Conservation (phyloP, 495 filamentous ascomycete species). For the Aspergillus haitiensis region DNA sequence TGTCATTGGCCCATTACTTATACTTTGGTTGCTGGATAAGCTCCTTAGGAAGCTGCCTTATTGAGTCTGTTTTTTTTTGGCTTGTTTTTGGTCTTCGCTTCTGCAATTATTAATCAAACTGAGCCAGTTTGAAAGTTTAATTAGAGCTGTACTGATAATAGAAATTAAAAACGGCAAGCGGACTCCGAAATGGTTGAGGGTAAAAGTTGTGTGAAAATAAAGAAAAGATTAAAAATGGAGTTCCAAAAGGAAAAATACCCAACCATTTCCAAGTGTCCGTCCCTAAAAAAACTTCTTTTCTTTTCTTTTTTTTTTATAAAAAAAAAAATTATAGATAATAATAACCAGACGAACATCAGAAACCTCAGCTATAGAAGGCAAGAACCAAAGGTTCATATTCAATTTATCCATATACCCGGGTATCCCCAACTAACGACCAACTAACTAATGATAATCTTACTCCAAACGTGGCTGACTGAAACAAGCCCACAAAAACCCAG, state of each 20-base stretch:
- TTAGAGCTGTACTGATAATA: not conserved
- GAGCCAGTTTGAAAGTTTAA: not conserved
- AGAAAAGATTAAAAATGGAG: not conserved
- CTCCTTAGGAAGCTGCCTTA: too few relatives aligned
- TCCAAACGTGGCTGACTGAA: constrained; percentile 8
- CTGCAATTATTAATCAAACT: not conserved
- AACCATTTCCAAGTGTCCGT: not conserved
- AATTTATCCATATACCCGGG: not conserved
- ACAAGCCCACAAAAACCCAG: constrained; percentile 2
- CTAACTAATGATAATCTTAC: not conserved
- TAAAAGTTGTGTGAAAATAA: not conserved
- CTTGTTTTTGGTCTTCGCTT: not conserved
- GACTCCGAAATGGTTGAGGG: not conserved
- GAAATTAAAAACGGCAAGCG: not conserved
- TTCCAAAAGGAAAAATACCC: not conserved
- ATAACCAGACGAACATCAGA: not conserved
- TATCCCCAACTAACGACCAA: not conserved
- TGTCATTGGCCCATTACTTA: too few relatives aligned
- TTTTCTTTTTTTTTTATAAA: too few relatives aligned
- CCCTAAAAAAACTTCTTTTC: not conserved
- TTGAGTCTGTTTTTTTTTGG: not conserved
- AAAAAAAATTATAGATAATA: not conserved
- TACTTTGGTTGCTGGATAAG: too few relatives aligned
- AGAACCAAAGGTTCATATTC: not conserved
- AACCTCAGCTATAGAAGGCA: not conserved